Evolutionary conservation across 2,329 filamentous ascomycete species (phyloP).

Genomic region (Ceratocystiopsis brevicomis): DNA sequence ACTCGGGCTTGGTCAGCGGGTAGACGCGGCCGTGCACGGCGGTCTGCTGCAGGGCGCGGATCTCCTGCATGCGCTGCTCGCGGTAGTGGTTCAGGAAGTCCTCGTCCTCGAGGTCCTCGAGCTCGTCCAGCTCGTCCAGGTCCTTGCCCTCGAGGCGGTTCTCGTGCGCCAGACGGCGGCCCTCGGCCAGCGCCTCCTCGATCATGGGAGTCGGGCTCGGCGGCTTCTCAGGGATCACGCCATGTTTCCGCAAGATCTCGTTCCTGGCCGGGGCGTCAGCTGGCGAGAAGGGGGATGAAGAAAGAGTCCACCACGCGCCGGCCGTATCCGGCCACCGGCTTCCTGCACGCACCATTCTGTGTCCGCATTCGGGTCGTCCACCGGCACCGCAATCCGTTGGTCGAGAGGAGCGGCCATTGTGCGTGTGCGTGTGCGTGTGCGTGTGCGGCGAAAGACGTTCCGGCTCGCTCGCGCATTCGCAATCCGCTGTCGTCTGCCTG

Average conservation of each 20-base stretch:
- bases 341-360: conserved; percentile 73
- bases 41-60: conserved; percentile 55
- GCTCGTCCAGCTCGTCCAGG: conserved; percentile 75
- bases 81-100: conserved; percentile 76
- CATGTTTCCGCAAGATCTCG: conserved; percentile 92
- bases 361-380: conserved; percentile 90
- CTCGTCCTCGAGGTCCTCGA: conserved; percentile 93
- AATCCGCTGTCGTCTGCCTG: no score
- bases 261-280: conserved; percentile 44
- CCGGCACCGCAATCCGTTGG: conserved; percentile 56
- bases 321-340: no score
- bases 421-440: not conserved
- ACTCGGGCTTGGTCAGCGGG: conserved; percentile 86
- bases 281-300: no score
- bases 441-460: not conserved
- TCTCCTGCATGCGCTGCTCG: conserved; percentile 69
- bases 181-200: conserved; percentile 79
- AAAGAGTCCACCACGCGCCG: no score
- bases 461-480: no score
- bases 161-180: conserved; percentile 66
- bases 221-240: conserved; percentile 92
- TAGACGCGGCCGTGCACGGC: conserved; percentile 80
- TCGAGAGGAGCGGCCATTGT: conserved; percentile 43
- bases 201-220: conserved; percentile 91
- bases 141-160: conserved; percentile 89